Base-by-base conservation (phyloP, 2,329 filamentous ascomycete genomes). In the Didymella sp. region DNA sequence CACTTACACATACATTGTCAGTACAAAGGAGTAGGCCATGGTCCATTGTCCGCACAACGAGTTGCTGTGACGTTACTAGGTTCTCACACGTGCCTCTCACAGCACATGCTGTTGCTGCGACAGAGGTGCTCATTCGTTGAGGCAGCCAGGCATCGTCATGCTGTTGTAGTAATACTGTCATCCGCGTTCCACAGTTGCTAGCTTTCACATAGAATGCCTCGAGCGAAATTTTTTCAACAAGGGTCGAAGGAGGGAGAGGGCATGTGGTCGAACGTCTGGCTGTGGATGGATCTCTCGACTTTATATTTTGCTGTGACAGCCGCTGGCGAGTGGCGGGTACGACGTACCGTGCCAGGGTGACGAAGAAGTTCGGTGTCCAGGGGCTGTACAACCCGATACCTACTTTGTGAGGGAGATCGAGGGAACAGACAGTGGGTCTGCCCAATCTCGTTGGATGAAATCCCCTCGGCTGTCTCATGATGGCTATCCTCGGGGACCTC, bases 201-300 rank as follows among this genome's bases (percentile, higher is more conserved):
- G 27, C 17, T 21, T 44, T 21, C 6, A 4, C 12, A 13, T 13
- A n/a, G 15, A 7, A 25, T 6, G 22, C 13, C 13, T 25, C 6
- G 21, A 6, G 21, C 19, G 2, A 13, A 22, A 6, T 22, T 9
- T 5, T 38, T n/a, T 28, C 21, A 8, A 3, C 3, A n/a, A 7
- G 33, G 9, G 8, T 11, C 2, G 4, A 17, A 13, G 44, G 22
- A 33, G 27, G 12, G 17, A 12, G 31, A 3, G 41, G 24, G 17
- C 47, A 56, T 51, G 54, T 56, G 47, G 22, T n/a, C 15, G 5
- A 24, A 19, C 38, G 48, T 31, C 47, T 56, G 47, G 54, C 42
- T 51, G 37, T 51, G n/a, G 9, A 28, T 43, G 22, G 15, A 47
- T 38, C 35, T n/a, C 19, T 47, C 11, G 2, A 17, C 27, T 13